Base-by-base conservation (phyloP, 768 basidiomycete species). In the Tulasnella sp. region DNA sequence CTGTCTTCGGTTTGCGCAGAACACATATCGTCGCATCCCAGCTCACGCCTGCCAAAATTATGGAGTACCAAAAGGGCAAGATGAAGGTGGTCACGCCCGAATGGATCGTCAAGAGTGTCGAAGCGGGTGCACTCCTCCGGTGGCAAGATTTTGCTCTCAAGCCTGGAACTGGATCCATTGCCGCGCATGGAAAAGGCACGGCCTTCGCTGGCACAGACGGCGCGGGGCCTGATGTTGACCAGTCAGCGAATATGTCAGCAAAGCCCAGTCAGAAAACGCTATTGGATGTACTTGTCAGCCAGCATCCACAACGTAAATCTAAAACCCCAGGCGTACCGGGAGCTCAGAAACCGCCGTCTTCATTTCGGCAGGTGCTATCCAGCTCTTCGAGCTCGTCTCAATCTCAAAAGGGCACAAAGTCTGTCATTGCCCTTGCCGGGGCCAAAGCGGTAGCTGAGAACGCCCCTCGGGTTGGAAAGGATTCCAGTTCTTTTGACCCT, bases 11-110 rank as follows among this genome's bases (percentile, higher is more conserved):
- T 19, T 51, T 27, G 8, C 3, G 42, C 66, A 90, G 88, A 29
- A 95, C 93, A 0, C 93, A 96, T 69, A 85, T 99, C 65, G 76
- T 99, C 51, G 95, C 96, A 3, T 86, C 85, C 64, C 86, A 88
- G 30, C 78, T 99, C 45, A 97, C 95, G 0, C 85, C 90, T 0
- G 82, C 84, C 43, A 99, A 98, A 72, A 79, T 91, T 45, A 80
- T 80, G 21, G 92, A 95, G 66, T 97, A 93, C 71, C 80, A 85
- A 69, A 71, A 85, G 43, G 58, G 24, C 47, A 59, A 59, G 30
- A 87, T 95, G 85, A 96, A 93, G 69, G 86, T 98, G 15, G 92
- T 86, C 41, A 76, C 76, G 48, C 91, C 93, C 0, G 84, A 84
- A 60, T 99, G 96, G 96, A 76, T 99, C 10, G 75, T 84, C 10